Percentiles rank a stretch among this genome's conserved stretches.
Evolutionary conservation across 495 filamentous ascomycete species (phyloP).

Genomic region (Saxophila tyrrhenica): DNA sequence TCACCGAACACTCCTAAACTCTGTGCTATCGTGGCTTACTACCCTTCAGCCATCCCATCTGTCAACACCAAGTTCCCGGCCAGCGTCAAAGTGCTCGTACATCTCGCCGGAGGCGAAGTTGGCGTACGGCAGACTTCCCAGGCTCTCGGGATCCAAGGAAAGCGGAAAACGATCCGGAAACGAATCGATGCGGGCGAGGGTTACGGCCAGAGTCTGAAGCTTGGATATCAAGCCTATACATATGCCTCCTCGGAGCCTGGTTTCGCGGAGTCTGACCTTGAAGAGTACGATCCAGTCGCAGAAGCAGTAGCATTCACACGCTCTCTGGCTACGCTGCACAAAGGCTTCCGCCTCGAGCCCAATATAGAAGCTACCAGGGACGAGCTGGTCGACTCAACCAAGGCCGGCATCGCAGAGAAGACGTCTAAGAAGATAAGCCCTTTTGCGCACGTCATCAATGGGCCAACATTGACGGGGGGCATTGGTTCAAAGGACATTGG

Average conservation of each 20-base stretch:
- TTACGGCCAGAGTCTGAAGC: constrained; percentile 36
- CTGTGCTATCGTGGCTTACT: constrained; percentile 34
- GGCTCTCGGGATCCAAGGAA: constrained; percentile 54
- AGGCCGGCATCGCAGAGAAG: constrained; percentile 30
- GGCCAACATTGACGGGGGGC: constrained; percentile 56
- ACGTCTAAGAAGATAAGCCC: constrained; percentile 41
- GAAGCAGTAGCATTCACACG: constrained; percentile 39
- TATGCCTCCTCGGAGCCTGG: constrained; percentile 30
- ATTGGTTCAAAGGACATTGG: constrained; percentile 56
- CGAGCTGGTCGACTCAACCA: constrained; percentile 43
- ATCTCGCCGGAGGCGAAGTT: constrained; percentile 31
- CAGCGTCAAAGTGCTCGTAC: constrained; percentile 35
- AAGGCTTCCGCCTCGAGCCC: constrained; percentile 47
- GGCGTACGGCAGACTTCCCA: constrained; percentile 32
- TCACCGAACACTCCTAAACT: constrained; percentile 34
- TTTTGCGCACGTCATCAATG: constrained; percentile 41
- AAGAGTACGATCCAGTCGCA: constrained; percentile 38
- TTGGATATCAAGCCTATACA: constrained; percentile 35
- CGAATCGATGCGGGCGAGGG: constrained; percentile 44
- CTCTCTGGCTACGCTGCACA: constrained; percentile 35
- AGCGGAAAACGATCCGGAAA: constrained; percentile 38
- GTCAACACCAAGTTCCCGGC: constrained; percentile 25
- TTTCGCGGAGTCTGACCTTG: constrained; percentile 44
- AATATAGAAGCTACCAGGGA: constrained; percentile 52
- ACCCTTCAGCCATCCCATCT: constrained; percentile 23